A percentile compares a stretch with the other conserved stretches of the same genome.
Conservation (phyloP, 2,329 filamentous ascomycete species). For the Ceratocystis variospora region DNA sequence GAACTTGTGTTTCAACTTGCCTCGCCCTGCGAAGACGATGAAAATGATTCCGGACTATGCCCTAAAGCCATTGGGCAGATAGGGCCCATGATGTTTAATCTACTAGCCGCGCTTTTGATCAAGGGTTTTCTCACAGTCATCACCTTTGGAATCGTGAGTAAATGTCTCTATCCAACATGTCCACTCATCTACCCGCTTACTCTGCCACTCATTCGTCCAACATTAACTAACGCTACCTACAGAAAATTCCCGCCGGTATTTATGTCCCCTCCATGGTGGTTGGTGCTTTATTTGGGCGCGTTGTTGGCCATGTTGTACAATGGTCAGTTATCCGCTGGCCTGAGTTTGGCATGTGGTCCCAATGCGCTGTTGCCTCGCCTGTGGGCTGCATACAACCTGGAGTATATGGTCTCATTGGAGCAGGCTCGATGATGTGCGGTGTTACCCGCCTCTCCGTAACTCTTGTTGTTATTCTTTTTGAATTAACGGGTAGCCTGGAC, state of each 20-base stretch:
- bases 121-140: constrained; percentile 80
- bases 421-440: constrained; percentile 94
- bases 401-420: constrained; percentile 90
- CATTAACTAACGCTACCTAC: constrained; percentile 10
- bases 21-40: constrained; percentile 66
- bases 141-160: constrained; percentile 71
- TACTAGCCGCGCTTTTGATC: constrained; percentile 70
- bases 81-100: constrained; percentile 55
- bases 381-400: constrained; percentile 86
- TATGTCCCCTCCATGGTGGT: constrained; percentile 99
- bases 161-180: no score
- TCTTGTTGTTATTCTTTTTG: constrained; percentile 86
- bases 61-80: constrained; percentile 61
- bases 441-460: constrained; percentile 90
- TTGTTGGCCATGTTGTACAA: constrained; percentile 75
- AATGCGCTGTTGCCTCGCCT: constrained; percentile 55
- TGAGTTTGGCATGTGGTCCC: constrained; percentile 56
- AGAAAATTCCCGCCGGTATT: constrained; percentile 89
- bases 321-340: constrained; percentile 65
- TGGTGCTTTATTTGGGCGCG: constrained; percentile 77
- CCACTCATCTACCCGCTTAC: no score
- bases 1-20: constrained; percentile 84
- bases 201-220: not conserved
- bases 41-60: constrained; percentile 56
- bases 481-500: constrained; percentile 85